Conservation (phyloP, 306 rosid genomes). For the Begonia loranthoides region DNA sequence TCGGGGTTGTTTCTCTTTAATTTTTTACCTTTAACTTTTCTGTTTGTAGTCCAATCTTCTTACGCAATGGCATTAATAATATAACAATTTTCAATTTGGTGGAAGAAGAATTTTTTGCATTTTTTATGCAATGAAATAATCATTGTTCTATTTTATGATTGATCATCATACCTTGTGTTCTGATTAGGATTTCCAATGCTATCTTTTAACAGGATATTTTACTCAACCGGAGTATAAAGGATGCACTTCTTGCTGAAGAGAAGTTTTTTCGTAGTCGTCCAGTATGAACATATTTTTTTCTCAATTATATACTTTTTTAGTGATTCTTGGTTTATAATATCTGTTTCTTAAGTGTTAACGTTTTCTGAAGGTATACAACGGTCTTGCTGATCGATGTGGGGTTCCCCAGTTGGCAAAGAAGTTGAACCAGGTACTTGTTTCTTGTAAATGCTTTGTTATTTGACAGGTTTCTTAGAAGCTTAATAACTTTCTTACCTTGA, state of each 20-base stretch:
- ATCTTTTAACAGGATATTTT: conserved; percentile 56
- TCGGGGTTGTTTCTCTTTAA: not conserved
- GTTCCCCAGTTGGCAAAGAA: conserved; percentile 92
- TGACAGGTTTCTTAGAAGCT: not conserved
- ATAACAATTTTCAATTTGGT: too few species aligned
- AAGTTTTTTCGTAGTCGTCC: conserved; percentile 87
- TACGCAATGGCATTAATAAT: too few species aligned
- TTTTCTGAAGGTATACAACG: conserved; percentile 60
- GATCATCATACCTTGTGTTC: not conserved
- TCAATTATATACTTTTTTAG: conserved; percentile 1
- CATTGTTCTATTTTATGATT: conserved; percentile 6
- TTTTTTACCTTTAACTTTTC: not conserved
- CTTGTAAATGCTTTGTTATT: conserved; percentile 7
- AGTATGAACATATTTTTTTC: conserved; percentile 35
- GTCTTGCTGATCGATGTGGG: conserved; percentile 86
- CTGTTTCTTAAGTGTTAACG: too few species aligned
- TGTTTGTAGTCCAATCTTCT: not conserved
- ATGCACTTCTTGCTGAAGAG: conserved; percentile 87
- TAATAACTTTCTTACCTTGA: too few species aligned
- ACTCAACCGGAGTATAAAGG: conserved; percentile 78
- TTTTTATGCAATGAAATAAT: conserved; percentile 2
- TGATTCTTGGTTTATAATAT: too few species aligned
- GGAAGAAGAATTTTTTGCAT: too few species aligned
- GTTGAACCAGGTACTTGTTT: conserved; percentile 74
- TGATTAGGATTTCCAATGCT: too few species aligned